Conservation (phyloP, 2,329 filamentous ascomycete species). For the Apiospora malaysiana region DNA sequence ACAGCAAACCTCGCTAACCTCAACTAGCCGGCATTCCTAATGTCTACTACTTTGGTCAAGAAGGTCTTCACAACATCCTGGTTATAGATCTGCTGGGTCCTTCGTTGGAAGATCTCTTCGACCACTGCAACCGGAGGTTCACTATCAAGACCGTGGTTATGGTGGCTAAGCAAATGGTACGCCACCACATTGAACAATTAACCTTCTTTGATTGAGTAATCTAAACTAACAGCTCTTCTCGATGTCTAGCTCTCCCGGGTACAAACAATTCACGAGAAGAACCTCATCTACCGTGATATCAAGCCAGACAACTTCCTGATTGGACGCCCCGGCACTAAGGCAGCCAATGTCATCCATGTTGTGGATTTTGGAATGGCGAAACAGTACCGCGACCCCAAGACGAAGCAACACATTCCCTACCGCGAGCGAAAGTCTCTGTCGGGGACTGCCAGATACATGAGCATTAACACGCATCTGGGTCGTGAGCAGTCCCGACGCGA, state of each 20-base stretch:
- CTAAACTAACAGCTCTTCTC: slow-evolving; percentile 35
- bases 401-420: slow-evolving; percentile 98
- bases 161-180: slow-evolving; percentile 98
- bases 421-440: slow-evolving; percentile 96
- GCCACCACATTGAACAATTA: slow-evolving; percentile 28
- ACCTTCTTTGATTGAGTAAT: background rate
- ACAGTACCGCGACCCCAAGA: slow-evolving; percentile 98
- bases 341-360: slow-evolving; percentile 97
- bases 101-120: slow-evolving; percentile 94
- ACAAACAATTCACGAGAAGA: slow-evolving; percentile 96
- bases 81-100: slow-evolving; percentile 96
- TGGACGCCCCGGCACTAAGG: slow-evolving; percentile 87
- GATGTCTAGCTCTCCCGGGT: slow-evolving; percentile 78
- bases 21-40: slow-evolving; percentile 90
- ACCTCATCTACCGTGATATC: slow-evolving; percentile 98
- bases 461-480: slow-evolving; percentile 98
- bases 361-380: slow-evolving; percentile 99
- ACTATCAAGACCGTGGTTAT: slow-evolving; percentile 98
- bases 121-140: slow-evolving; percentile 95
- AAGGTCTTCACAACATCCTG: slow-evolving; percentile 97
- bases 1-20: background rate
- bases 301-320: slow-evolving; percentile 99
- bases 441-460: slow-evolving; percentile 98
- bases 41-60: slow-evolving; percentile 99
- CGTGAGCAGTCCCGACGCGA: slow-evolving; percentile 95